phyloP scores from a whole-genome alignment of 2,329 filamentous ascomycete species.

The Phaeomoniella chlamydospora region DNA sequence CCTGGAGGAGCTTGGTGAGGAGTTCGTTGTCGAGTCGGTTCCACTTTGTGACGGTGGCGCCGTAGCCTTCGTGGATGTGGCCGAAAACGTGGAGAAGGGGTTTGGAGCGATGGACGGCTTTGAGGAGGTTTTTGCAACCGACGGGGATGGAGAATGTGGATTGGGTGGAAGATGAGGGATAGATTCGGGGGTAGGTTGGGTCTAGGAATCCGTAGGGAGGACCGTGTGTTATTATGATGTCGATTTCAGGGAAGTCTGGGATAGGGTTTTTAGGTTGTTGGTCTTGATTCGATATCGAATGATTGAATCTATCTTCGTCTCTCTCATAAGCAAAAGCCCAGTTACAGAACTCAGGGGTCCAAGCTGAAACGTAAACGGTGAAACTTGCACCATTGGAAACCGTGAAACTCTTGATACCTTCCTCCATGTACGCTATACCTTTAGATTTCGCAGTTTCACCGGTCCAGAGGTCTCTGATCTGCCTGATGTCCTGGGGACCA shows the following conservation, averaged over 20 bases:
- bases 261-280: conserved; percentile 18
- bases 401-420: conserved; percentile 32
- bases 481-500: conserved; percentile 12
- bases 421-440: conserved; percentile 41
- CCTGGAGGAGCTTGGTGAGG: too few species aligned
- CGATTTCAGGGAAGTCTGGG: conserved; percentile 29
- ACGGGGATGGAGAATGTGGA: conserved; percentile 19
- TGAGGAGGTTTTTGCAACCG: conserved; percentile 40
- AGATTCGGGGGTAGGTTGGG: too few species aligned
- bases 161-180: neutral
- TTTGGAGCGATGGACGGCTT: conserved; percentile 32
- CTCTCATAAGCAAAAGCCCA: conserved; percentile 42
- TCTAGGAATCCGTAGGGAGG: conserved; percentile 40
- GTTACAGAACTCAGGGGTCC: conserved; percentile 39
- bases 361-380: conserved; percentile 38
- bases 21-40: conserved; percentile 11
- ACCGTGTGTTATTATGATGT: conserved; percentile 48
- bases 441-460: conserved; percentile 22
- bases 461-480: conserved; percentile 31
- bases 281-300: conserved; percentile 11
- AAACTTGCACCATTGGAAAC: conserved; percentile 34
- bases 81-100: conserved; percentile 48
- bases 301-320: conserved; percentile 38
- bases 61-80: conserved; percentile 45
- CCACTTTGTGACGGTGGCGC: conserved; percentile 27